Evolutionary conservation across 169 alveolate genomes (phyloP), one percentile per base, ranked within the genome.

Genomic region (Toxoplasma gondii): DNA sequence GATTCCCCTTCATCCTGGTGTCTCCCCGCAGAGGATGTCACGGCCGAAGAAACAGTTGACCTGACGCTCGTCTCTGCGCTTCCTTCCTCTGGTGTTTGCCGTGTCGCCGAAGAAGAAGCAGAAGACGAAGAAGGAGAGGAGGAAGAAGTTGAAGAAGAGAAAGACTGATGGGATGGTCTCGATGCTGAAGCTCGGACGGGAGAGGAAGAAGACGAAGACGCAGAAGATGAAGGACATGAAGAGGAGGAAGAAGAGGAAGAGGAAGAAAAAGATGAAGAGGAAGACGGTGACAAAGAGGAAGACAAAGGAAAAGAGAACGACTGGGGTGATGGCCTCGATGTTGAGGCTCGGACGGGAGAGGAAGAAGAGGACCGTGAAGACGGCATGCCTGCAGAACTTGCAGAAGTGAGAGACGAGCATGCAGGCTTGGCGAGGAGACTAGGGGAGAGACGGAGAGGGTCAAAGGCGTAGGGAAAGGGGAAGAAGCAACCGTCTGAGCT

Each of bases 401-500:
- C 2, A 22, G 45, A 34, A 10, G 93, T 88, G 7, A 93, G 93
- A 43, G 95, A 91, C 24, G 95, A 88, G n/a, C 43, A 69, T 24
- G 34, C 17, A 49, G 95, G 95, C 24, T 91, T 90, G 67, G 78
- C 82, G 39, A 93, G 83, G 49, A 88, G 34, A 31, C 39, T 54
- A 29, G 87, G 70, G 24, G 92, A 82, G 44, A 93, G n/a, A 31
- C 41, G 91, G 16, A 92, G 45, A 19, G 69, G 36, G 64, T 74
- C 95, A 34, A 67, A 34, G 39, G 29, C 22, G 43, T 91, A 91
- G 34, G 96, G 90, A n/a, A 69, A 58, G 0, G 96, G 96, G 64
- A 91, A 94, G 22, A 94, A n/a, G 34, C 91, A 74, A 22, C 96
- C 96, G 58, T 88, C 90, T 34, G 88, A 53, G 92, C 88, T 83